These are phyloP conservation scores for Geotrichum bryndzae DNA, from an alignment of 1,139 yeast genomes.

Conservation along the genomic window DNA sequence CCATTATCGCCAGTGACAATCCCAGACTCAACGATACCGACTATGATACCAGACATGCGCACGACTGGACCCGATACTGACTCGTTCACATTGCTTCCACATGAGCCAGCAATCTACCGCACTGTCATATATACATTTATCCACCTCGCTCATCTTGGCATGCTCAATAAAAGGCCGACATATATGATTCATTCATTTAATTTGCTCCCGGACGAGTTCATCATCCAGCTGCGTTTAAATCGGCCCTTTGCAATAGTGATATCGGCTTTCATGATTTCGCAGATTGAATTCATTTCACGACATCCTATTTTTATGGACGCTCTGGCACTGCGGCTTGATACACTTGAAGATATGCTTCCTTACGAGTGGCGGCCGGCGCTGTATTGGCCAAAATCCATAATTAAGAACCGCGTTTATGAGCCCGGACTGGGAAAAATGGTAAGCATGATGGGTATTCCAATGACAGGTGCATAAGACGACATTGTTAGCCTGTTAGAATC, in stretches of 20 bases:
- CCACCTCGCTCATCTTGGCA: background rate
- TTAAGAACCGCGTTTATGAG: constrained; percentile 5
- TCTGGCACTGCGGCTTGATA: background rate
- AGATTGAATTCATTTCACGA: constrained; percentile 5
- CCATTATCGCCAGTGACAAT: background rate
- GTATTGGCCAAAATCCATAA: constrained; percentile 11
- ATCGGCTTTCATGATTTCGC: constrained; percentile 10
- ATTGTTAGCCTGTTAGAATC: too few species aligned
- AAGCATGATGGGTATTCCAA: constrained; percentile 4
- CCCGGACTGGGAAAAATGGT: constrained; percentile 1
- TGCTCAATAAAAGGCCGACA: constrained; percentile 1
- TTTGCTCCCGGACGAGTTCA: constrained; percentile 11
- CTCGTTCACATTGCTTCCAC: background rate
- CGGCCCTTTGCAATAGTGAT: constrained; percentile 11
- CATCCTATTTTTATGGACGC: constrained; percentile 7
- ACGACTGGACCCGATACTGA: background rate
- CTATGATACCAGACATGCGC: background rate
- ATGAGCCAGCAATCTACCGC: constrained; percentile 6
- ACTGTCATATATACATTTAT: constrained; percentile 9
- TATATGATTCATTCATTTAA: constrained; percentile 4
- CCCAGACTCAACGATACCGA: background rate
- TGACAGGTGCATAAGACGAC: background rate
- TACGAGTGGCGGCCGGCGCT: constrained; percentile 9
- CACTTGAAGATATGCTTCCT: constrained; percentile 1
- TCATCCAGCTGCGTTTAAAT: background rate